A percentile compares a stretch with the other conserved stretches of the same genome.
Evolutionary conservation across 805 yeast species (phyloP).

Genomic region (Nakazawaea wickerhamii): DNA sequence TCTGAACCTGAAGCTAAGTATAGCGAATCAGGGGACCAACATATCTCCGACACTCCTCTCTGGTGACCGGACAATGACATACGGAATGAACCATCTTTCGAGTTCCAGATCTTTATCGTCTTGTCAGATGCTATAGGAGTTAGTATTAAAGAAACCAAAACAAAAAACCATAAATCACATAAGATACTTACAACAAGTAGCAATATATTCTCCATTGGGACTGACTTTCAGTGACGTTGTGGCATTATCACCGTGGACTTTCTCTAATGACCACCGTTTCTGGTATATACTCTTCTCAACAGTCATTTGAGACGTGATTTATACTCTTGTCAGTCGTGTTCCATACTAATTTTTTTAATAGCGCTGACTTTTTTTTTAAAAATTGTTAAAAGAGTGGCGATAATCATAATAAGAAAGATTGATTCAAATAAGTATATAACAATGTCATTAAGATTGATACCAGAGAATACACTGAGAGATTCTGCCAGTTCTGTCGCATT

Average conservation of each 20-base stretch:
- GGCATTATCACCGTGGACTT: slow-evolving; percentile 15
- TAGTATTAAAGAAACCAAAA: background rate
- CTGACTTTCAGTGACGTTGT: slow-evolving; percentile 51
- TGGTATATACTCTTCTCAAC: slow-evolving; percentile 1
- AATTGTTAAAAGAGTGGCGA: background rate
- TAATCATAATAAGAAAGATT: background rate
- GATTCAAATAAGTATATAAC: background rate
- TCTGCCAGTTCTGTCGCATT: slow-evolving; percentile 45
- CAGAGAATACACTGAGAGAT: slow-evolving; percentile 40
- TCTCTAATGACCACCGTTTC: slow-evolving; percentile 5
- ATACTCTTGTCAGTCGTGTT: background rate
- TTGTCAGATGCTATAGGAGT: slow-evolving; percentile 42
- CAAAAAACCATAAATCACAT: background rate
- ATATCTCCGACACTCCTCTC: slow-evolving; percentile 66
- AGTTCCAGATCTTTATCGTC: slow-evolving; percentile 53
- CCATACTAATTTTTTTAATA: background rate
- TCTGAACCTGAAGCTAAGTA: slow-evolving; percentile 83
- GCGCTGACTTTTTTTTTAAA: background rate
- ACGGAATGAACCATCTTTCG: slow-evolving; percentile 29
- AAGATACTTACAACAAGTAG: slow-evolving; percentile 34
- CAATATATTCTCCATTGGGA: slow-evolving; percentile 54
- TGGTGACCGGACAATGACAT: slow-evolving; percentile 51
- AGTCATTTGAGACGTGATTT: background rate
- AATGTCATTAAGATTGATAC: slow-evolving; percentile 48
- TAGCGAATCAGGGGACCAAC: slow-evolving; percentile 70